Conservation (phyloP, 108 stramenopile genomes). For the Fistulifera pelliculosa region DNA sequence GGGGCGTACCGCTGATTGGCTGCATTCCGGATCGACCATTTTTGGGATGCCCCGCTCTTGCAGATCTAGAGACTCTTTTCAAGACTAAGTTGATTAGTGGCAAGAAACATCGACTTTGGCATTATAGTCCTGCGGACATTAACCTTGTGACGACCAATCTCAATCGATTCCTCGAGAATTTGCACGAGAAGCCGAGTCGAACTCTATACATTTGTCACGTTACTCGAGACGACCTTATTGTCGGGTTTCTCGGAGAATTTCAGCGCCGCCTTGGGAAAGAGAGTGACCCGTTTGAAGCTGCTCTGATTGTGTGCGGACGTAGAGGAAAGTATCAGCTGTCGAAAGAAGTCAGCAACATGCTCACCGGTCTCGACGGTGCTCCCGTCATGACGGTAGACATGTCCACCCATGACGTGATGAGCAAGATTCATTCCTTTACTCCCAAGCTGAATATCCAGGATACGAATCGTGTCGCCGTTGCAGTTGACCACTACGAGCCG, state of each 20-base stretch:
- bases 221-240: slow-evolving; percentile 74
- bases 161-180: slow-evolving; percentile 71
- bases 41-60: slow-evolving; percentile 71
- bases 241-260: slow-evolving; percentile 76
- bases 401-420: slow-evolving; percentile 62
- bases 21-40: slow-evolving; percentile 85
- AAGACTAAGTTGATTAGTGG: slow-evolving; percentile 58
- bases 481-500: slow-evolving; percentile 79
- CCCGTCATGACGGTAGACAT: slow-evolving; percentile 43
- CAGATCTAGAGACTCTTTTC: slow-evolving; percentile 78
- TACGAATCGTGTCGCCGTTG: slow-evolving; percentile 43
- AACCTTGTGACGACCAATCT: slow-evolving; percentile 78
- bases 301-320: slow-evolving; percentile 63
- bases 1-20: slow-evolving; percentile 79
- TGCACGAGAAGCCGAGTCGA: slow-evolving; percentile 41
- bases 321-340: slow-evolving; percentile 45
- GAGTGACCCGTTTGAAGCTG: slow-evolving; percentile 34
- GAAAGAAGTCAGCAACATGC: slow-evolving; percentile 48
- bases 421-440: slow-evolving; percentile 53
- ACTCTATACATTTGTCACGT: slow-evolving; percentile 86
- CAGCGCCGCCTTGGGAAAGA: slow-evolving; percentile 32
- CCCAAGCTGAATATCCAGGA: slow-evolving; percentile 82
- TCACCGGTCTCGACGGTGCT: slow-evolving; percentile 27
- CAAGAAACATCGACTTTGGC: slow-evolving; percentile 55
- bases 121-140: slow-evolving; percentile 65